Conservation (phyloP, 192 early-diverging fungal genomes). For the Backusella tarrabulga region DNA sequence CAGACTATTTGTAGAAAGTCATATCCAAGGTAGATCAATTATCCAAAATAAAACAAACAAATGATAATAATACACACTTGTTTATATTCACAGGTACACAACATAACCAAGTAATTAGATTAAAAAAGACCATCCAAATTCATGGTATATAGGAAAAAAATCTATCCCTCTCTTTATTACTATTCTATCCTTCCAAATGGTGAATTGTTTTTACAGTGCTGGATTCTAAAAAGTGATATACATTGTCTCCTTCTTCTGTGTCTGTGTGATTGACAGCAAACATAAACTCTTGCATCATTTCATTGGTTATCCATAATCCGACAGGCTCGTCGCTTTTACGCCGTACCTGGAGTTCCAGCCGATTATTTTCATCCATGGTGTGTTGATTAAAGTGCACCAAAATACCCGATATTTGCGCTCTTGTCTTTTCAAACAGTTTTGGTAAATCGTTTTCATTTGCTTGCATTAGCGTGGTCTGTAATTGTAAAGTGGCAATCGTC, state of each 20-base stretch:
- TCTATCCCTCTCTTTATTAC: neutral
- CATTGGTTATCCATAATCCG: constrained; percentile 5
- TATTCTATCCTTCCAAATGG: neutral
- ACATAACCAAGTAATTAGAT: neutral
- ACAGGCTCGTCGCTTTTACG: neutral
- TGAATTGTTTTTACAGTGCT: constrained; percentile 2
- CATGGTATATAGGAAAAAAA: neutral
- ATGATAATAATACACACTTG: neutral
- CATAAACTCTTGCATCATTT: constrained; percentile 16
- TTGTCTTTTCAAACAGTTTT: constrained; percentile 14
- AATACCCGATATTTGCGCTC: constrained; percentile 11
- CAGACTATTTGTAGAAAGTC: neutral
- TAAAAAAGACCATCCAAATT: neutral
- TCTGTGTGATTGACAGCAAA: constrained; percentile 10
- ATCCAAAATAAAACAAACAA: neutral
- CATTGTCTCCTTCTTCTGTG: constrained; percentile 3
- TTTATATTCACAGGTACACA: neutral
- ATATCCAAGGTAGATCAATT: neutral
- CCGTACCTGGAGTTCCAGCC: constrained; percentile 2
- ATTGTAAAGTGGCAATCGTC: neutral
- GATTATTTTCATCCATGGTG: constrained; percentile 7
- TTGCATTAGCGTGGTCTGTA: constrained; percentile 1
- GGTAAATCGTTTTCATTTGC: constrained; percentile 11
- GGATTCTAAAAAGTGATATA: constrained; percentile 8
- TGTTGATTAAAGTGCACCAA: constrained; percentile 5